Evolutionary conservation across 2,329 filamentous ascomycete species (phyloP).

Genomic region (Pseudogymnoascus sp.): DNA sequence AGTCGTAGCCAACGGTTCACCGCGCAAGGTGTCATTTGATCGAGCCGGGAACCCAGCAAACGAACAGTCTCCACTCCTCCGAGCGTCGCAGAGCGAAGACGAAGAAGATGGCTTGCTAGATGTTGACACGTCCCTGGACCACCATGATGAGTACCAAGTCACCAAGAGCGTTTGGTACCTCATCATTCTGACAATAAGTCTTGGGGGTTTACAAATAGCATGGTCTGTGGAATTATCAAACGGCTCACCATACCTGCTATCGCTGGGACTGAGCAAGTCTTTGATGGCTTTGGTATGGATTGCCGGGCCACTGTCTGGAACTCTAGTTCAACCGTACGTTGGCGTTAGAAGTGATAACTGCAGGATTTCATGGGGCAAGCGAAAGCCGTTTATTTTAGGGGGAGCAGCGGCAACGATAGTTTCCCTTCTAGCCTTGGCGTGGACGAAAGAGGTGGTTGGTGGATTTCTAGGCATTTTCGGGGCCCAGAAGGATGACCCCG

Average conservation of each 20-base stretch:
- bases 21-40: constrained; percentile 18
- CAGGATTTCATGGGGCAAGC: constrained; percentile 63
- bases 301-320: constrained; percentile 68
- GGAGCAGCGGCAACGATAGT: constrained; percentile 59
- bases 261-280: constrained; percentile 73
- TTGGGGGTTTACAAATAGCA: constrained; percentile 84
- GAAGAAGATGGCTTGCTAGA: constrained; percentile 33
- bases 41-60: constrained; percentile 27
- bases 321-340: constrained; percentile 72
- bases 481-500: constrained; percentile 53
- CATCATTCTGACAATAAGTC: constrained; percentile 73
- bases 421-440: constrained; percentile 61
- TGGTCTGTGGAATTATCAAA: constrained; percentile 95
- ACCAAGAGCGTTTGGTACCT: constrained; percentile 82
- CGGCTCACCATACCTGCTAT: constrained; percentile 76
- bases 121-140: constrained; percentile 29
- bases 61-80: constrained; percentile 43
- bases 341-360: constrained; percentile 76
- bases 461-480: constrained; percentile 63
- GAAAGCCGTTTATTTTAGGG: constrained; percentile 72
- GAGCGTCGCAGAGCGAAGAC: constrained; percentile 29
- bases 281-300: constrained; percentile 80
- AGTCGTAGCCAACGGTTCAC: constrained; percentile 15
- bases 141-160: constrained; percentile 44
- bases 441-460: constrained; percentile 63